Evolutionary conservation across 164 flowering plant species (phyloP).

Genomic region (Stephania cephalantha): DNA sequence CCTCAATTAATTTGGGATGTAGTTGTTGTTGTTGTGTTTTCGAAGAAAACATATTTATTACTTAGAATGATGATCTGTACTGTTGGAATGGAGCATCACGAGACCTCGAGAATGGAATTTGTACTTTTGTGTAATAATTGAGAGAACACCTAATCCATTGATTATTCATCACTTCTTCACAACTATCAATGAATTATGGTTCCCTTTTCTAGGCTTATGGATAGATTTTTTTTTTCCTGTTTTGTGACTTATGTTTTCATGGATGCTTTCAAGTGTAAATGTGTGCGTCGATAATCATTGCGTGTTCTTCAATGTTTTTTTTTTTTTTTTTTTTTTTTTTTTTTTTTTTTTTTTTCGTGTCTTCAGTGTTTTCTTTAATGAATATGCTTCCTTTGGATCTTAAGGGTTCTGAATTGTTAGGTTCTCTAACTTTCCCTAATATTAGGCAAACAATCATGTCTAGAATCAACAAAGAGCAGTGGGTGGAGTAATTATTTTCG

Average conservation of each 20-base stretch:
- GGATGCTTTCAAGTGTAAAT: too few species aligned
- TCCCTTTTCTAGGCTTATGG: neutral
- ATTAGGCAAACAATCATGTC: too few species aligned
- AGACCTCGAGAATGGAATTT: conserved; percentile 7
- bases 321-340: too few species aligned
- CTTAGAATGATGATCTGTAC: neutral
- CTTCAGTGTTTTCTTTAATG: neutral
- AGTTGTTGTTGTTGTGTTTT: neutral
- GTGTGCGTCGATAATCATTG: too few species aligned
- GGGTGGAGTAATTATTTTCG: too few species aligned
- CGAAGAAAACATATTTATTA: neutral
- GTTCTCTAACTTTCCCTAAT: neutral
- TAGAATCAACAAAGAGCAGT: too few species aligned
- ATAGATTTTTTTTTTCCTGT: neutral
- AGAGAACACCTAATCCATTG: neutral
- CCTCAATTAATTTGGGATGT: too few species aligned
- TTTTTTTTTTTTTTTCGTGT: neutral
- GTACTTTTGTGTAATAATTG: conserved; percentile 6
- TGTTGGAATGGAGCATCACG: neutral
- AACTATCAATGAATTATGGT: neutral
- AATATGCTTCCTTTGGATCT: neutral
- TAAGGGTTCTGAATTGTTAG: neutral
- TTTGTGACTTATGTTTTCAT: neutral
- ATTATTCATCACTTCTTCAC: neutral
- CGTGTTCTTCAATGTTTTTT: too few species aligned